Base-by-base conservation (phyloP, 2,329 filamentous ascomycete genomes). In the Alternaria triticimaculans region DNA sequence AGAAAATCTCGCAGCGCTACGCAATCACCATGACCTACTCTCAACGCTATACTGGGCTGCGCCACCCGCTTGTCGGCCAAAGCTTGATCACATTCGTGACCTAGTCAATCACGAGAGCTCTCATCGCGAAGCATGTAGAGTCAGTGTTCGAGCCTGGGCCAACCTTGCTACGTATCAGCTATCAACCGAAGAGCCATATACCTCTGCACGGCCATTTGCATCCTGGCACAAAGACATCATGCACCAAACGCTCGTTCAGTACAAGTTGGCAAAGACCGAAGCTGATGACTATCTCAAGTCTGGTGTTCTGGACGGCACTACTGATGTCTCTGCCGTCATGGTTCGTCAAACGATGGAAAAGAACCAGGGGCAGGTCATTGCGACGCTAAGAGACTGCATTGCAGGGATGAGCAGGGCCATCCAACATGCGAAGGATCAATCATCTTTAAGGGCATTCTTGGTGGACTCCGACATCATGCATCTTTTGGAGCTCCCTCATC, bases 21-120 rank as follows among this genome's bases (percentile, higher is more conserved):
- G 87, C 51, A 90, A 89, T 67, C 87, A 90, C 62, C 87, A 89
- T 66, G 87, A 89, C 69, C 80, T 90, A 15, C 81, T 90, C 0
- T 87, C 85, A 58, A 87, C 86, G 4, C 78, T 90, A 14, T 89
- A 89, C 72, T 88, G 83, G 81, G 84, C 83, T 45, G 84, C 85
- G 41, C 87, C 87, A 25, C 76, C 84, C 26, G 79, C 81, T 2
- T 85, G 81, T 70, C 82, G 87, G n/a, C 86, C 86, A 44, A 81
- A 84, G 46, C 67, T 88, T 5, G 80, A 84, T 55, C 79, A 83
- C 6, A 82, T 89, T 51, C 83, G 81, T 26, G 81, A 84, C 56
- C 81, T 90, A 6, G 87, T 89, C 14, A 83, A 88, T 65, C 86
- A 88, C 62, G 79, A 83, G 14, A 82, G 71, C 15, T 89, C 88